Evolutionary conservation across 2,329 filamentous ascomycete genomes (phyloP), one percentile per base, ranked within the genome.

Genomic region (Talaromyces piceae): DNA sequence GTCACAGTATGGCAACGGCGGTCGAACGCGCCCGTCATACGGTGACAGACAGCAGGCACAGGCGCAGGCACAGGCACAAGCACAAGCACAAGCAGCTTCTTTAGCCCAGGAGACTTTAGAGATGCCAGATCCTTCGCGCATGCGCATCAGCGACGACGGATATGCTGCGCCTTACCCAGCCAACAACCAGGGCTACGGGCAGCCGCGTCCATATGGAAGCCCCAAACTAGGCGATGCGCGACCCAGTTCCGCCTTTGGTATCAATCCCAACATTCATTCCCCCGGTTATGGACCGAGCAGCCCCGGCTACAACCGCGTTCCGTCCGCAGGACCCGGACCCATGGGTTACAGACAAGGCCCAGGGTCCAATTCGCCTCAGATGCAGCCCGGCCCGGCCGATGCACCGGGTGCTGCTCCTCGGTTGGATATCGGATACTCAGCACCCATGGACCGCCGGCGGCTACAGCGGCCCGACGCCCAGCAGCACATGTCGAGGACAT

Each of bases 1-100:
- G 69, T 89, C 83, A 3, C 82, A 86, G 57, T 82, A 89, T 61
- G 86, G 84, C 13, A 87, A 85, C 13, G 81, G 84, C 47, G 66
- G 67, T 23, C 61, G 58, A 13, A 58, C 58, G 12, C 54, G 56
- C 31, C 53, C 54, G 41, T 51, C 51, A 25, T 58, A 58, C 43
- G 51, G 52, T 12, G 46, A 50, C 50, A 41, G 22, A 39, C 28
- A 50, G 49, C 37, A 41, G 16, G 37, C 37, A 7, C 20, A 18
- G 16, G 20, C 30, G 2, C 30, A 31, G 6, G 30, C 30, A 28
- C 31, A 37, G n/a, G 31, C 31, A 3, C 33, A 37, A 7, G 33
- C 16, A 37, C 33, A 37, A 18, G 33, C 33, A 37, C 33, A 37
- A 5, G 26, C 45, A 20, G 7, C 50, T 26, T 59, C 72, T 16